Conservation (phyloP, 2,329 filamentous ascomycete genomes). For the Sporothrix phasma region DNA sequence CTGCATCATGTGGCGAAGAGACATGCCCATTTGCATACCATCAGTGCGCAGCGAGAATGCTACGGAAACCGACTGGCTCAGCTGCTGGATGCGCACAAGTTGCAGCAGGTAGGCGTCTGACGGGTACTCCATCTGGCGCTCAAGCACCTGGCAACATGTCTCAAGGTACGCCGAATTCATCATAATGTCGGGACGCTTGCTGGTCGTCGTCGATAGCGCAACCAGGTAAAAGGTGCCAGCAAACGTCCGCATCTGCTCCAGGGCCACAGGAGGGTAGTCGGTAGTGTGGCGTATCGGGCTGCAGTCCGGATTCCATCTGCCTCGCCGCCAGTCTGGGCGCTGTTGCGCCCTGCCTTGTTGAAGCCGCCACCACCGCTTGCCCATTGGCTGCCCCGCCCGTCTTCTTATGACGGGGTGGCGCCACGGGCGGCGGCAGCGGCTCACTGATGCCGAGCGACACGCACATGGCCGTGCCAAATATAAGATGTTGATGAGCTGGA, state of each 20-base stretch:
- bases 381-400: not conserved
- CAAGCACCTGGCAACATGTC: constrained; percentile 33
- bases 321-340: not conserved
- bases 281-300: not conserved
- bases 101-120: constrained; percentile 36
- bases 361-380: not conserved
- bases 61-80: constrained; percentile 37
- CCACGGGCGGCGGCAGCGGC: constrained; percentile 16
- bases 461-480: constrained; percentile 40
- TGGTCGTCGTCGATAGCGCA: constrained; percentile 31
- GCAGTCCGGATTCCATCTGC: not conserved
- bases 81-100: constrained; percentile 38
- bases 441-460: constrained; percentile 32
- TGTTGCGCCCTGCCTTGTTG: not conserved
- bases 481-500: constrained; percentile 40
- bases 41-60: constrained; percentile 28
- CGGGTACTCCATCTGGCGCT: constrained; percentile 32
- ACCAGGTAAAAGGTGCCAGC: constrained; percentile 42
- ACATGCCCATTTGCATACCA: constrained; percentile 25
- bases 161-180: constrained; percentile 38
- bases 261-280: constrained; percentile 1
- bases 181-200: constrained; percentile 38
- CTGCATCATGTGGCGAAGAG: constrained; percentile 33
- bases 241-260: constrained; percentile 38
- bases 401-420: not conserved